phyloP scores from a whole-genome alignment of 495 filamentous ascomycete genomes.

The Hyaloscypha bicolor region DNA sequence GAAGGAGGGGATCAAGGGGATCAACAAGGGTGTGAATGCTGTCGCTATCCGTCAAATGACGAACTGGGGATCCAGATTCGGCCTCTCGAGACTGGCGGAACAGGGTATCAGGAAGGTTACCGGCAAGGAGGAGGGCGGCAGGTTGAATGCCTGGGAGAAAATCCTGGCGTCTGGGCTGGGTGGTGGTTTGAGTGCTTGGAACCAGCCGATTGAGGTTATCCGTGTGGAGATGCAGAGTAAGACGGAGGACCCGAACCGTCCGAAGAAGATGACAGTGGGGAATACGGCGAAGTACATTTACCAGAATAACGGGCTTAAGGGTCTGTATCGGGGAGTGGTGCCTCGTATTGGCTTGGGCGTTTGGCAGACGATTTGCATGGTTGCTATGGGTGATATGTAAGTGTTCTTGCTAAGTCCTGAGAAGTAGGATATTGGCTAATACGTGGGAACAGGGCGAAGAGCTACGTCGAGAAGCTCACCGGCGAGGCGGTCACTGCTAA shows the following conservation, averaged over 20 bases:
- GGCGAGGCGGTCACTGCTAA: conserved; percentile 94
- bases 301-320: conserved; percentile 80
- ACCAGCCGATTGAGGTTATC: conserved; percentile 99
- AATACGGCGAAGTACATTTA: conserved; percentile 96
- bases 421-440: conserved; percentile 2
- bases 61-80: conserved; percentile 98
- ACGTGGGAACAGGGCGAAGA: conserved; percentile 75
- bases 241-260: conserved; percentile 94
- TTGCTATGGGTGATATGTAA: conserved; percentile 98
- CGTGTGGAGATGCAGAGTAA: conserved; percentile 99
- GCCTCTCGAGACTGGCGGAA: conserved; percentile 88
- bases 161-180: conserved; percentile 84
- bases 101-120: conserved; percentile 79
- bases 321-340: conserved; percentile 93
- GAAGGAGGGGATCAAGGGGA: conserved; percentile 90
- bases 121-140: conserved; percentile 76
- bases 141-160: conserved; percentile 81
- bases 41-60: conserved; percentile 98
- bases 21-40: conserved; percentile 98
- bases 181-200: conserved; percentile 95
- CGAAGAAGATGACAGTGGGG: conserved; percentile 96
- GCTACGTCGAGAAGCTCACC: conserved; percentile 94
- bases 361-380: conserved; percentile 99
- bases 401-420: conserved; percentile 41
- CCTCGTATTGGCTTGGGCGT: conserved; percentile 92